Evolutionary conservation across 768 basidiomycete genomes (phyloP).

Genomic region (Roridomyces roridus): DNA sequence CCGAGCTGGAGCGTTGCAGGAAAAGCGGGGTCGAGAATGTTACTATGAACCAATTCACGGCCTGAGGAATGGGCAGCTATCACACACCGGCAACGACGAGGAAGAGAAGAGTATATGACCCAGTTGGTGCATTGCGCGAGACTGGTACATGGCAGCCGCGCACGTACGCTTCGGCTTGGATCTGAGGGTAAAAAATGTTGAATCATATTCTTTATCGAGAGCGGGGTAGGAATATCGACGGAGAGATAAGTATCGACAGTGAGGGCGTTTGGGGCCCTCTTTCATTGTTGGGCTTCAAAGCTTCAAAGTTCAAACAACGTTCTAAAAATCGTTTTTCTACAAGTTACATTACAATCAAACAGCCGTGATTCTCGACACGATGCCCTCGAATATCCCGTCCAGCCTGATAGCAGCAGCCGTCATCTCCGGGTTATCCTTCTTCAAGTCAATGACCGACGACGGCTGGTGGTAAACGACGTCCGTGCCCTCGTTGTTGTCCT

Average conservation of each 20-base stretch:
- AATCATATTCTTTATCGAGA: too few relatives aligned
- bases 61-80: slow-evolving; percentile 22
- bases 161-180: slow-evolving; percentile 54
- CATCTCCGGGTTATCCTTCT: too few relatives aligned
- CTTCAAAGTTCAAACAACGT: too few relatives aligned
- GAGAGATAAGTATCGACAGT: too few relatives aligned
- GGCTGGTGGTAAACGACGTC: slow-evolving; percentile 43
- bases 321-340: too few relatives aligned
- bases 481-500: slow-evolving; percentile 31
- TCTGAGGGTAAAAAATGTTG: too few relatives aligned
- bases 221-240: too few relatives aligned
- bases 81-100: neutral
- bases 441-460: slow-evolving; percentile 36
- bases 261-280: too few relatives aligned
- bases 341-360: too few relatives aligned
- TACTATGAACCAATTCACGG: slow-evolving; percentile 50
- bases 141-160: slow-evolving; percentile 46
- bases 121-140: slow-evolving; percentile 48
- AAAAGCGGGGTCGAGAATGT: slow-evolving; percentile 55
- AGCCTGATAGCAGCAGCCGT: slow-evolving; percentile 25
- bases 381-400: slow-evolving; percentile 24
- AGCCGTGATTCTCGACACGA: slow-evolving; percentile 27
- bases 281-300: too few relatives aligned
- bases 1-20: slow-evolving; percentile 48
- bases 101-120: slow-evolving; percentile 38